Base-by-base conservation (phyloP, 805 yeast species). In the Yamadazyma laniorum region DNA sequence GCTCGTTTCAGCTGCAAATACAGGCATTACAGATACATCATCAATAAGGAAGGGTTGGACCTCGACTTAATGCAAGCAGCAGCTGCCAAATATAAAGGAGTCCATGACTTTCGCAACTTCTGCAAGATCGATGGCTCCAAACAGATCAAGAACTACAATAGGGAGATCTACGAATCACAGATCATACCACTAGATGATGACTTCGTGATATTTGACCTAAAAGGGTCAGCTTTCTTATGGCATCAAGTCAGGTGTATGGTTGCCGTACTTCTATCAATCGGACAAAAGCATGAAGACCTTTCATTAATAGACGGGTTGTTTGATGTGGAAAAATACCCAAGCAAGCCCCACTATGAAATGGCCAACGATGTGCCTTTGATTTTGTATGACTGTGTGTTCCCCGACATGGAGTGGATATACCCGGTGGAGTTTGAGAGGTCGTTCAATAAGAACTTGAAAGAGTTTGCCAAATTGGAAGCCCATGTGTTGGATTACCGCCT, bases 181-280 rank as follows among this genome's bases (percentile, higher is more conserved):
- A 80, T 86, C 9, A 45, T 67, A 9, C 62, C 51, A 15, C 48
- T 55, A 8, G 49, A 57, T 38, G 66, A 68, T 22, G 77, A 74
- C 4, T 69, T 76, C 38, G 85, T 70, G 52, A 82, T 80, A 40
- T 79, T 91, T 57, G 89, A 88, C 55, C 64, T 93, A 37, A 71
- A 75, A 45, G 99, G 99, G 0, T 70, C 85, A 1, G 99, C 98
- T 6, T 93, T 93, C 50, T 63, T 93, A 39, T 93, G 98, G 98
- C 98, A 93, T 58, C 99, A 93, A 61, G 99, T 93, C 14, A 75
- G 99, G 41, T 89, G 95, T 49, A 93, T 93, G 93, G 77, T 89
- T 66, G 96, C 95, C 0, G 68, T 85, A 8, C 58, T 93, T 39
- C 77, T 93, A 37, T 61, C 84, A 17, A 80, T 89, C 6, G 99